A percentile compares a stretch with the other conserved stretches of the same genome.
phyloP scores from a whole-genome alignment of 768 basidiomycete species.

The Tricholomella constricta region DNA sequence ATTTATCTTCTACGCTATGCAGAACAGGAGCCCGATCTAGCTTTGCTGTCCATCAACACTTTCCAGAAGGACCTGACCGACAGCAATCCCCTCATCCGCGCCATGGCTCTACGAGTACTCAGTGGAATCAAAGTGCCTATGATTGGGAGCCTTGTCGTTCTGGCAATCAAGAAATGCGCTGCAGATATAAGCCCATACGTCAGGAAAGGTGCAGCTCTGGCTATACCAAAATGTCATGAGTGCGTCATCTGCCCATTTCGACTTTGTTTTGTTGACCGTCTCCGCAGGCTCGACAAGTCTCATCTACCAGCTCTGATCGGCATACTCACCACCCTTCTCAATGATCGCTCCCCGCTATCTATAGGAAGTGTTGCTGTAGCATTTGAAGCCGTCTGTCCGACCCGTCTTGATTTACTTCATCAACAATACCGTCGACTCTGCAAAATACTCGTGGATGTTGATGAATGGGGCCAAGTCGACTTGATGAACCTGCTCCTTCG shows the following conservation, averaged over 20 bases:
- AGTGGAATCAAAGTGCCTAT: constrained; percentile 90
- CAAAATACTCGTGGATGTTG: constrained; percentile 81
- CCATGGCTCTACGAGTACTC: constrained; percentile 93
- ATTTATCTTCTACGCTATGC: constrained; percentile 96
- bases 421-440: constrained; percentile 86
- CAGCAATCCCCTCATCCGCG: constrained; percentile 89
- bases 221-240: constrained; percentile 86
- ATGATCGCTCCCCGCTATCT: constrained; percentile 82
- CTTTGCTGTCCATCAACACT: constrained; percentile 95
- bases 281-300: constrained; percentile 65
- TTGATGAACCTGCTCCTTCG: constrained; percentile 75
- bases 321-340: constrained; percentile 63
- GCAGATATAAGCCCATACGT: constrained; percentile 94
- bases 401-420: constrained; percentile 85
- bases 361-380: constrained; percentile 86
- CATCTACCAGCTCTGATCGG: constrained; percentile 74
- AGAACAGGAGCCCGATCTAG: constrained; percentile 90
- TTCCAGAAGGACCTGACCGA: constrained; percentile 97
- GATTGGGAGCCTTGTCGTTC: constrained; percentile 81
- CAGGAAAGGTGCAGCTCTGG: constrained; percentile 88
- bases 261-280: not conserved
- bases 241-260: constrained; percentile 16
- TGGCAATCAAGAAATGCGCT: constrained; percentile 92
- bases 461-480: constrained; percentile 95
- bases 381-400: constrained; percentile 86